Percentiles rank a stretch among this genome's conserved stretches.
Evolutionary conservation across 108 stramenopile genomes (phyloP).

Genomic region (Mediolabrus comicus): DNA sequence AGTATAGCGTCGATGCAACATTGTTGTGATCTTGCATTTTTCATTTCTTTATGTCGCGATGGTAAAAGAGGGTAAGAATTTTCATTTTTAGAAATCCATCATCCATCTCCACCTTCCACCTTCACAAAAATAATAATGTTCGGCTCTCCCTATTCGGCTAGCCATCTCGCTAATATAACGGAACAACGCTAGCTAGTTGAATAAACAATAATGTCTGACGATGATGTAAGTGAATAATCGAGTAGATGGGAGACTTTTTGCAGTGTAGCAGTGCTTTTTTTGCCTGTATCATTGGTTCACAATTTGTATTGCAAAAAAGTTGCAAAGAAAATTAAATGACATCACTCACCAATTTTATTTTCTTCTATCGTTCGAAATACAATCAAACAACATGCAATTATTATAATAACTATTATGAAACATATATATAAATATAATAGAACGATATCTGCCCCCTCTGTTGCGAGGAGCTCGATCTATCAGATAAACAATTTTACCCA

Average conservation of each 20-base stretch:
- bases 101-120: no score
- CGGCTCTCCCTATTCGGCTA: no score
- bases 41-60: no score
- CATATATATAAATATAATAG: neutral
- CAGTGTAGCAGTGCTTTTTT: neutral
- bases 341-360: neutral
- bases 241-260: neutral
- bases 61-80: no score
- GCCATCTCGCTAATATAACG: neutral
- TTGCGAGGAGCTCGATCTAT: conserved; percentile 95
- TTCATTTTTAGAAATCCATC: no score
- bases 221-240: conserved; percentile 30
- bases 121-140: no score
- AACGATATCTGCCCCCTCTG: conserved; percentile 90
- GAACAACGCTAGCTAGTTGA: conserved; percentile 1
- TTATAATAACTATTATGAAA: no score
- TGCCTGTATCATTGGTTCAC: neutral
- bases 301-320: conserved; percentile 4
- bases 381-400: neutral
- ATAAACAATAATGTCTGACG: conserved; percentile 39
- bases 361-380: neutral
- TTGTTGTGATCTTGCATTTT: no score
- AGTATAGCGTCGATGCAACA: no score
- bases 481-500: conserved; percentile 96
- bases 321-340: no score